Base-by-base conservation (phyloP, 257 asterid genomes). In the Dorcoceras hygrometricum region DNA sequence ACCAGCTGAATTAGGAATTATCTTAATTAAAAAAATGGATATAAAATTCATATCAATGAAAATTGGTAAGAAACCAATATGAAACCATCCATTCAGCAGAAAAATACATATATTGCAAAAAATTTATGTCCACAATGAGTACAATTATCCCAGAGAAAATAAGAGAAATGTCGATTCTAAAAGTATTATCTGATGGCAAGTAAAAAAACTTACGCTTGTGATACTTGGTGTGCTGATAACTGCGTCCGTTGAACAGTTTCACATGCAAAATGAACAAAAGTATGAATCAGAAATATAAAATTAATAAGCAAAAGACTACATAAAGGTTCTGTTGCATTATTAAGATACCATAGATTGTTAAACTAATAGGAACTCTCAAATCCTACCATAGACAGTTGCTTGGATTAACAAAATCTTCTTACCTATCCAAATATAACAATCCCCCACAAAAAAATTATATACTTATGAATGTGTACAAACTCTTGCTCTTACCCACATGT, bases 141-240 rank as follows among this genome's bases (percentile, higher is more conserved):
- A 58, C 20, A 25, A 48, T 23, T 28, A 69, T 57, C 10, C n/a
- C 54, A 46, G 7, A 46, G 20, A 48, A 32, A 16, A 65, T 39
- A 53, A 34, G 53, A 27, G 23, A 9, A 46, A 46, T 4, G 66
- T n/a, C 8, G 63, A 11, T 43, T 62, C 51, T 63, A 66, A 4
- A 64, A 27, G 39, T 4, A 0, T 51, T 31, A 62, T 26, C 32
- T 8, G 18, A 66, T 43, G 22, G 22, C 16, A 67, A 57, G 79
- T 65, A 61, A 66, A 54, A 70, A 70, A 78, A 58, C 99, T 90
- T 83, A 94, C 99, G 99, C 75, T 93, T 90, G 84, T 93, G 97
- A 81, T 90, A 93, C 83, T 90, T 90, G 67, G 99, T 93, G 74
- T 93, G 97, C 73, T 93, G 99, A 83, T 90, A 94, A 79, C 99